Evolutionary conservation across 768 basidiomycete genomes (phyloP).

Genomic region (Suillus variegatus): DNA sequence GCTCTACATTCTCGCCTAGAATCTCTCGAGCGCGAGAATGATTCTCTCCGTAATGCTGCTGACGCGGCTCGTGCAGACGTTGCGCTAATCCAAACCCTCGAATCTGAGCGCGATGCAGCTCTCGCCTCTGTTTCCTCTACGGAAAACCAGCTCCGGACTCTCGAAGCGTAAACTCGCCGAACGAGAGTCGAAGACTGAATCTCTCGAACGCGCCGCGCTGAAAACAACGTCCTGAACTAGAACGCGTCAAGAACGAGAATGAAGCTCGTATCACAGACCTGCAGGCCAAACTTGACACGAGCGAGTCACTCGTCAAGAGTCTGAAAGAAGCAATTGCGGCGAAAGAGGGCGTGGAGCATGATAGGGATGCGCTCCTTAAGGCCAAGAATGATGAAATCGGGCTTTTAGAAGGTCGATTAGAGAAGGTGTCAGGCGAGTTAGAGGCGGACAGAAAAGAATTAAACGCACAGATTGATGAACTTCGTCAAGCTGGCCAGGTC

Average conservation of each 20-base stretch:
- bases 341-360: conserved; percentile 50
- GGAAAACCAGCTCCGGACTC: conserved; percentile 42
- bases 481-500: conserved; percentile 88
- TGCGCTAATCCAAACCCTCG: conserved; percentile 30
- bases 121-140: conserved; percentile 40
- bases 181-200: conserved; percentile 45
- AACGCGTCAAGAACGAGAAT: conserved; percentile 47
- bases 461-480: conserved; percentile 73
- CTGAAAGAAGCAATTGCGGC: conserved; percentile 55
- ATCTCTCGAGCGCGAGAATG: conserved; percentile 71
- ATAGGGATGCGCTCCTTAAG: conserved; percentile 50
- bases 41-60: conserved; percentile 47
- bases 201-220: conserved; percentile 46
- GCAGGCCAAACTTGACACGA: conserved; percentile 46
- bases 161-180: conserved; percentile 49
- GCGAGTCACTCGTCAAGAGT: conserved; percentile 43
- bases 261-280: conserved; percentile 44
- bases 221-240: conserved; percentile 41
- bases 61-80: conserved; percentile 23
- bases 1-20: conserved; percentile 44
- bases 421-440: conserved; percentile 45
- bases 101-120: conserved; percentile 48
- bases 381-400: conserved; percentile 64
- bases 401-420: conserved; percentile 49
- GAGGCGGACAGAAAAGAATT: conserved; percentile 69